Percentiles rank a stretch among this genome's conserved stretches.
Evolutionary conservation across 148 eudicot species (phyloP).

Genomic region (Chenopodium berlandieri): DNA sequence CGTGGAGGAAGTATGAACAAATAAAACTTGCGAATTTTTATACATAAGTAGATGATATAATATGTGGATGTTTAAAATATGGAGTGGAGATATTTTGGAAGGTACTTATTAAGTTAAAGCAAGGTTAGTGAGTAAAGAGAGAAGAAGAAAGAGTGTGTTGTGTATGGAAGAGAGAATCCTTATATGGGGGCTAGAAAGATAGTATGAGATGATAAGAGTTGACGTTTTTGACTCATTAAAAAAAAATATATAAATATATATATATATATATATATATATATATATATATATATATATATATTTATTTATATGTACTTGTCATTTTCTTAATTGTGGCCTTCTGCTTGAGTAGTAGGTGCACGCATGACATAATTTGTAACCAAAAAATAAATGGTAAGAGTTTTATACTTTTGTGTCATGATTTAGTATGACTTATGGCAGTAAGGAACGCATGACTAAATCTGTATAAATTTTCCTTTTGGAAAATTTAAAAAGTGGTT

Average conservation of each 20-base stretch:
- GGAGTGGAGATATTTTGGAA: slow-evolving; percentile 7
- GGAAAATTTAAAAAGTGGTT: neutral
- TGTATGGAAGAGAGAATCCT: slow-evolving; percentile 18
- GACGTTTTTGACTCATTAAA: slow-evolving; percentile 22
- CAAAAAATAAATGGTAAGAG: neutral
- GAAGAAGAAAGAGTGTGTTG: slow-evolving; percentile 1
- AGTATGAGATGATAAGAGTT: slow-evolving; percentile 14
- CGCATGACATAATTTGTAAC: slow-evolving; percentile 8
- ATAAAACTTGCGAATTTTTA: neutral
- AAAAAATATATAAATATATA: too few relatives aligned
- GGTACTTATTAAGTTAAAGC: neutral
- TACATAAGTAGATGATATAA: neutral
- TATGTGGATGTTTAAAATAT: neutral
- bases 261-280: too few relatives aligned
- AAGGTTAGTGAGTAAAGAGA: slow-evolving; percentile 6
- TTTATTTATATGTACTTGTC: neutral
- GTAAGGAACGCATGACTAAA: neutral
- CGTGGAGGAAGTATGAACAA: neutral
- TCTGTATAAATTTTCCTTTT: neutral
- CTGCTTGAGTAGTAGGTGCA: slow-evolving; percentile 12
- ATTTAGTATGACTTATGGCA: neutral
- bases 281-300: too few relatives aligned
- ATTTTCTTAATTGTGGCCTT: neutral
- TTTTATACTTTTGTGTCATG: neutral
- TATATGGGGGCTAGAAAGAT: slow-evolving; percentile 24